Conservation (phyloP, 2,329 filamentous ascomycete species). For the Metarhizium robertsii region DNA sequence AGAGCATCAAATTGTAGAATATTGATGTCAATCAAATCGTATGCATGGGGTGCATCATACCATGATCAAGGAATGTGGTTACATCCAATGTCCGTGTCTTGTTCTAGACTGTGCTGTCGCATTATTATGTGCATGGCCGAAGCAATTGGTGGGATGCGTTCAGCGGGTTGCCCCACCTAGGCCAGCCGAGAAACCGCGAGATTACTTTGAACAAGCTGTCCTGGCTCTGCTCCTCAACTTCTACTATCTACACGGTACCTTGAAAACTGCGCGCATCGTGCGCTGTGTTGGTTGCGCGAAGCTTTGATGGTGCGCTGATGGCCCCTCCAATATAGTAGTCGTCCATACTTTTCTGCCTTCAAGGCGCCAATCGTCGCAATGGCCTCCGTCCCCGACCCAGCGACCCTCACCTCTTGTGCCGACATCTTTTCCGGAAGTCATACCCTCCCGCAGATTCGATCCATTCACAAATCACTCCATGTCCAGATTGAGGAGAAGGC, state of each 20-base stretch:
- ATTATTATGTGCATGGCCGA: neutral
- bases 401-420: conserved; percentile 37
- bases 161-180: conserved; percentile 2
- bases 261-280: neutral
- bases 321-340: neutral
- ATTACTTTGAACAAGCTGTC: neutral
- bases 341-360: conserved; percentile 1
- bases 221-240: neutral
- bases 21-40: neutral
- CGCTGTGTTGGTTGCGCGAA: neutral
- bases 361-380: conserved; percentile 17
- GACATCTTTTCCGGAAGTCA: conserved; percentile 46
- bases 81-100: neutral
- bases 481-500: conserved; percentile 53
- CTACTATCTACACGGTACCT: neutral
- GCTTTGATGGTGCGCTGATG: neutral
- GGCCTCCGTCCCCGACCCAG: conserved; percentile 34
- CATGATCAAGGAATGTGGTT: neutral
- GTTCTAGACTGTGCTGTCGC: too few relatives aligned
- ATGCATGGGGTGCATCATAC: neutral
- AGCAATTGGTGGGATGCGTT: too few relatives aligned
- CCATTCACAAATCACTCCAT: conserved; percentile 52
- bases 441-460: conserved; percentile 54
- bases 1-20: conserved; percentile 76
- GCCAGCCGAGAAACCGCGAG: neutral